Conservation (phyloP, 306 rosid genomes). For the Gastrolobium villosum region DNA sequence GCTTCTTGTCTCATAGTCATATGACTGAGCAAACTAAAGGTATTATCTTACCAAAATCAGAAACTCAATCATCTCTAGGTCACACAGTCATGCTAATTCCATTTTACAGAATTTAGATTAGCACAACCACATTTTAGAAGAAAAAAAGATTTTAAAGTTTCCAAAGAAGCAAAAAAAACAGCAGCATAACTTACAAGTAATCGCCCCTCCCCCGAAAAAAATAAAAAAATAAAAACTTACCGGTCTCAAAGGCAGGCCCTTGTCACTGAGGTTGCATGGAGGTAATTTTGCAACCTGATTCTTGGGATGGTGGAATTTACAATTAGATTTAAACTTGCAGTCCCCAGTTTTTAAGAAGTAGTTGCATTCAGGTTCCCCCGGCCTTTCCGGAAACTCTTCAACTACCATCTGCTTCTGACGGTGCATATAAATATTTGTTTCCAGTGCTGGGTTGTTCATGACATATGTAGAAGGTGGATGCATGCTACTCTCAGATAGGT, state of each 20-base stretch:
- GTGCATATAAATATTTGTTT: slow-evolving; percentile 64
- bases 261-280: slow-evolving; percentile 75
- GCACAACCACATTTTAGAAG: not conserved
- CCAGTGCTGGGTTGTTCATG: slow-evolving; percentile 65
- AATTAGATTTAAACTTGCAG: slow-evolving; percentile 82
- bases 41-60: slow-evolving; percentile 7
- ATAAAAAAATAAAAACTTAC: slow-evolving; percentile 58
- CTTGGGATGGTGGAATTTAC: slow-evolving; percentile 97
- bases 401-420: slow-evolving; percentile 60
- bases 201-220: not conserved
- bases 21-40: slow-evolving; percentile 14
- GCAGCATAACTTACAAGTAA: too few species aligned
- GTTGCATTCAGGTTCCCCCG: slow-evolving; percentile 93
- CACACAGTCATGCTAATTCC: not conserved
- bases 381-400: slow-evolving; percentile 88
- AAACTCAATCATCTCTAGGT: slow-evolving; percentile 1
- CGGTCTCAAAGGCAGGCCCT: slow-evolving; percentile 96
- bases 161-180: too few species aligned
- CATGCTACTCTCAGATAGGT: slow-evolving; percentile 71
- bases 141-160: not conserved
- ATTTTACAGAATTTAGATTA: not conserved
- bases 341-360: slow-evolving; percentile 90
- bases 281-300: slow-evolving; percentile 57
- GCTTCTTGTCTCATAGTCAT: slow-evolving; percentile 28
- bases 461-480: slow-evolving; percentile 69